Base-by-base conservation (phyloP, 805 yeast species). In the Vanderwaltozyma tropicalis region DNA sequence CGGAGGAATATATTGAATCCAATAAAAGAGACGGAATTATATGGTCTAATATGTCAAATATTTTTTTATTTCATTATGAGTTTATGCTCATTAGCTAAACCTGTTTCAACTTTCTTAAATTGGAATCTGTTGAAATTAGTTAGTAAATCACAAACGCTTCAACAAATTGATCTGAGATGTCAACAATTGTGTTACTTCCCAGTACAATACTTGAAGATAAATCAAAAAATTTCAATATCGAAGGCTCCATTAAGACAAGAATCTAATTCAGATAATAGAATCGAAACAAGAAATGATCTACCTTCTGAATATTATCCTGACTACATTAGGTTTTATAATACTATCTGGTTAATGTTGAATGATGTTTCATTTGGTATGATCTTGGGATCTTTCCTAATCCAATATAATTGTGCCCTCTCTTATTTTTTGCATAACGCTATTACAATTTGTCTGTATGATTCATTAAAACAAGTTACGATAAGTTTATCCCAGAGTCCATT, bases 401-500 rank as follows among this genome's bases (percentile, higher is more conserved):
- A 65, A 5, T 63, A 62, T 37, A 55, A 61, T 41, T 54, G 47
- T 1, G 20, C 61, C 4, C 58, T 76, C 12, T 61, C 68, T 28
- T 52, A 51, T 18, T 40, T 67, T 1, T 44, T 80, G 12, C 43
- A 45, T 29, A 29, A 25, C 10, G 16, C 35, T 9, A 40, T 58
- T 8, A 41, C 36, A 11, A 41, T 41, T 27, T 47, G 40, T 25
- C 44, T 56, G 4, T 72, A 73, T 38, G 52, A 62, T 25, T 65
- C 66, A n/a, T 59, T 79, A 31, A 61, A 67, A 15, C 42, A 53
- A 2, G 55, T 78, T 28, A 75, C 88, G 3, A 46, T 64, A 0
- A 82, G 94, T 88, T 67, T 92, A 27, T 85, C 87, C 66, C 71
- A 77, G 43, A 82, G 88, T 50, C 98, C 98, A 0, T 95, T 89